Base-by-base conservation (phyloP, 345 rosid species). In the Melaleuca alternifolia region DNA sequence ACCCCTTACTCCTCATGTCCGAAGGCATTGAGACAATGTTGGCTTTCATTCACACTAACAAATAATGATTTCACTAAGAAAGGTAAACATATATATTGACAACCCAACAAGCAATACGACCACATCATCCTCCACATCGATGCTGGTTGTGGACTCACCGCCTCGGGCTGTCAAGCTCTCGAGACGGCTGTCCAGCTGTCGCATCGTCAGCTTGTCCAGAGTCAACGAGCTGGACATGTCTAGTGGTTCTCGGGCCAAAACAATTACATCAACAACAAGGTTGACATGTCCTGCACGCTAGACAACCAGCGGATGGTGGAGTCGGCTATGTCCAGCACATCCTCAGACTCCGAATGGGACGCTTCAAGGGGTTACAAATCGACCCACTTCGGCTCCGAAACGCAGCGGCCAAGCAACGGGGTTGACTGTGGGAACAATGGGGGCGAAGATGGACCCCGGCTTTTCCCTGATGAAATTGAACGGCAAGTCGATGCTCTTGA, bases 221-320 rank as follows among this genome's bases (percentile, higher is more conserved):
- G 97, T 94, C 85, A 96, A 95, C 15, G 97, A 94, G 51, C 48
- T 95, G 53, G 97, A 95, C 87, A 84, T 92, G 91, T 87, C 95
- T 0, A 94, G 95, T 1, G 96, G 23, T 89, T 86, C 61, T 91
- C 95, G 33, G 88, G 91, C n/a, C 99, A 92, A 83, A 94, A 89
- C 97, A 0, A 41, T 41, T 41, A 41, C 41, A 41, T 41, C 41
- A 41, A 41, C 41, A 41, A 2, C 41, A 41, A 2, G 41, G 98
- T 96, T 44, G 89, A 94, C 86, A 89, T 96, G 97, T 97, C 98
- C 7, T 96, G 98, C 0, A 96, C 98, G 1, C 97, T 96, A 1
- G 99, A 96, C 76, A 95, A 96, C 92, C 98, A 95, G 56, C 98
- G 95, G 7, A 91, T 87, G 46, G 91, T 91, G 86, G 88, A 21